Percentiles rank a stretch among this genome's conserved stretches.
Evolutionary conservation across 129 eudicot species (phyloP).

Genomic region (Lactuca saligna): DNA sequence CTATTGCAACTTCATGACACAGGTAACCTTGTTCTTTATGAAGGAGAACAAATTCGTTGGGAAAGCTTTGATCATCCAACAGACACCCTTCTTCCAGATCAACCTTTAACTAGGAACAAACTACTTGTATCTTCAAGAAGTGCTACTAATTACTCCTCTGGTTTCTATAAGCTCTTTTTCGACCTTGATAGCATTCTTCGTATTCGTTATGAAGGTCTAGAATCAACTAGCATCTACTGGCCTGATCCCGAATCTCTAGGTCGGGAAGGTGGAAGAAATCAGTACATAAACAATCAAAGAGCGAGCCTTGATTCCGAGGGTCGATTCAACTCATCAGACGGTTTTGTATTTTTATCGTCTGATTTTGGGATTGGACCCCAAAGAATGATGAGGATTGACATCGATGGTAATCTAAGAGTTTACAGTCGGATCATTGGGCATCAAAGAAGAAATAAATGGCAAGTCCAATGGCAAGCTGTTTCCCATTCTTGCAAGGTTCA

Average conservation of each 20-base stretch:
- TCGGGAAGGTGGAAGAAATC: slow-evolving; percentile 18
- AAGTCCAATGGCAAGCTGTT: slow-evolving; percentile 44
- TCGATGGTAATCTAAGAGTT: slow-evolving; percentile 47
- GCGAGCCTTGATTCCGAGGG: slow-evolving; percentile 38
- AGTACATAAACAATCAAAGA: slow-evolving; percentile 14
- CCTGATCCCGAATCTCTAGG: slow-evolving; percentile 6
- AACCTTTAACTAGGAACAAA: slow-evolving; percentile 27
- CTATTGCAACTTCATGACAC: slow-evolving; percentile 33
- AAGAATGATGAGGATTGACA: slow-evolving; percentile 39
- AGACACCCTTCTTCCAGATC: slow-evolving; percentile 53
- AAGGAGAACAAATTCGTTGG: slow-evolving; percentile 32
- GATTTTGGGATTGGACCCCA: slow-evolving; percentile 32
- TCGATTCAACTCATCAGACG: slow-evolving; percentile 34
- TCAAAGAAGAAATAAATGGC: slow-evolving; percentile 11
- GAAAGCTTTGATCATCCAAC: slow-evolving; percentile 66
- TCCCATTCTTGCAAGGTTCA: slow-evolving; percentile 32
- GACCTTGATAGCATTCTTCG: slow-evolving; percentile 48
- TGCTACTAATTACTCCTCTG: slow-evolving; percentile 33
- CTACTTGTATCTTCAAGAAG: slow-evolving; percentile 45
- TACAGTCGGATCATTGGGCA: slow-evolving; percentile 29
- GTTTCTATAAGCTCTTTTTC: slow-evolving; percentile 41
- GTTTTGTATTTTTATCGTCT: slow-evolving; percentile 1
- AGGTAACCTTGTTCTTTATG: slow-evolving; percentile 54
- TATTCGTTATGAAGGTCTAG: slow-evolving; percentile 27
- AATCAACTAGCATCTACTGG: slow-evolving; percentile 11